Conservation (phyloP, 768 basidiomycete species). For the Amanita jacksonii region DNA sequence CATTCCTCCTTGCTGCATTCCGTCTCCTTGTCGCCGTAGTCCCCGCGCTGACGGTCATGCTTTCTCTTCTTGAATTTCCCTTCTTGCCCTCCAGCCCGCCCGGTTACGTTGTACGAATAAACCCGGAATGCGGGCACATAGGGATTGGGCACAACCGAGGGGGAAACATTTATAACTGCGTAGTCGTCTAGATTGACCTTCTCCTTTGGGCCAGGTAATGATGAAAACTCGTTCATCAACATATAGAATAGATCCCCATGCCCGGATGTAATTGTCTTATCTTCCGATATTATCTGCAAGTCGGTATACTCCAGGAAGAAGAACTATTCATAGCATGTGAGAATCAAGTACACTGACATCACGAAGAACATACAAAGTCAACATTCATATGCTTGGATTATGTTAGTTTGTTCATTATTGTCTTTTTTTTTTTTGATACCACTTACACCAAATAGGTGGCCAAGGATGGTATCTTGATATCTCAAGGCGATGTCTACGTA, state of each 20-base stretch:
- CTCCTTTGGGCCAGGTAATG: slow-evolving; percentile 45
- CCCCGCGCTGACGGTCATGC: slow-evolving; percentile 40
- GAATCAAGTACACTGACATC: not conserved
- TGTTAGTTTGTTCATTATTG: no score
- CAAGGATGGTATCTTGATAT: slow-evolving; percentile 83
- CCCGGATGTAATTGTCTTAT: slow-evolving; percentile 9
- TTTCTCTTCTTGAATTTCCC: slow-evolving; percentile 27
- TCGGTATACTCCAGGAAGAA: slow-evolving; percentile 46
- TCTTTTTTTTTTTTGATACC: no score
- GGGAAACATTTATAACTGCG: slow-evolving; percentile 69
- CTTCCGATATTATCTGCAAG: slow-evolving; percentile 34
- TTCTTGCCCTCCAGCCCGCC: slow-evolving; percentile 6
- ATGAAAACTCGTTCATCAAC: slow-evolving; percentile 55
- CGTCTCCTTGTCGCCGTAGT: slow-evolving; percentile 32
- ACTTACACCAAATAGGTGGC: slow-evolving; percentile 71
- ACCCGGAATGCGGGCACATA: slow-evolving; percentile 77
- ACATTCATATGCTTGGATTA: slow-evolving; percentile 66
- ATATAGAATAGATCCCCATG: slow-evolving; percentile 39
- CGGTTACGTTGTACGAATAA: slow-evolving; percentile 72
- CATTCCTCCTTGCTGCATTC: slow-evolving; percentile 43
- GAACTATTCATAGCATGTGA: slow-evolving; percentile 30
- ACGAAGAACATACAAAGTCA: slow-evolving; percentile 49
- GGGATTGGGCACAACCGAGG: slow-evolving; percentile 80
- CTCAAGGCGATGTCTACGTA: slow-evolving; percentile 69
- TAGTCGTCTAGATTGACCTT: slow-evolving; percentile 57